These are phyloP conservation scores for Melastoma candidum DNA, from an alignment of 441 rosid genomes.

Conservation along the genomic window DNA sequence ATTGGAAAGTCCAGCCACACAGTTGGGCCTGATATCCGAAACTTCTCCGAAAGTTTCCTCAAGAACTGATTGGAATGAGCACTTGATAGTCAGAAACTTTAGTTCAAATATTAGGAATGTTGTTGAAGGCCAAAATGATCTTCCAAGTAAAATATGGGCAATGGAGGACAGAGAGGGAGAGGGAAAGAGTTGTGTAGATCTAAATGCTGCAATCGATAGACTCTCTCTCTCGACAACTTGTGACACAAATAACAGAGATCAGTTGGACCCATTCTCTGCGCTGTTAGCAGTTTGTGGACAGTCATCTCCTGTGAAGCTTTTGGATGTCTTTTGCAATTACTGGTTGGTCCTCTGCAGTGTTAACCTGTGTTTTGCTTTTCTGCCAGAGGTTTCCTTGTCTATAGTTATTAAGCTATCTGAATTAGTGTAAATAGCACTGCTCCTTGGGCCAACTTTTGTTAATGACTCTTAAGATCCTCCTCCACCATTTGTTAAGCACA, in stretches of 20 bases:
- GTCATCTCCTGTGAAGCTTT: constrained; percentile 41
- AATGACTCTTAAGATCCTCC: too few relatives aligned
- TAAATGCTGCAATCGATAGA: constrained; percentile 44
- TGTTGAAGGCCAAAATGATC: constrained; percentile 16
- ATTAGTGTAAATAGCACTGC: too few relatives aligned
- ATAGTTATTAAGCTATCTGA: neutral
- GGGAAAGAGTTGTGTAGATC: constrained; percentile 30
- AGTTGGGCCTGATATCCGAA: constrained; percentile 22
- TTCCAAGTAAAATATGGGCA: constrained; percentile 16
- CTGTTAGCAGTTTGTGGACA: constrained; percentile 70
- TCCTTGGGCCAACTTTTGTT: too few relatives aligned
- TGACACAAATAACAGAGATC: constrained; percentile 25
- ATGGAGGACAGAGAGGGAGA: constrained; percentile 4
- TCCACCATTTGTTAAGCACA: too few relatives aligned
- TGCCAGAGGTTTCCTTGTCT: neutral
- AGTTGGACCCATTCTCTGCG: constrained; percentile 43
- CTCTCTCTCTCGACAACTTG: constrained; percentile 59
- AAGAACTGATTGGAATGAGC: constrained; percentile 18
- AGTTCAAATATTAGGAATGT: constrained; percentile 19
- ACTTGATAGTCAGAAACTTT: constrained; percentile 30
- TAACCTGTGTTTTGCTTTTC: too few relatives aligned
- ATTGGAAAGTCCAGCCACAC: constrained; percentile 45
- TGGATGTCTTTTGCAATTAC: constrained; percentile 65
- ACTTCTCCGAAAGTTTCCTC: constrained; percentile 36
- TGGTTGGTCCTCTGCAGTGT: constrained; percentile 37